phyloP scores from a whole-genome alignment of 495 filamentous ascomycete genomes.

The Trichoderma asperelloides region DNA sequence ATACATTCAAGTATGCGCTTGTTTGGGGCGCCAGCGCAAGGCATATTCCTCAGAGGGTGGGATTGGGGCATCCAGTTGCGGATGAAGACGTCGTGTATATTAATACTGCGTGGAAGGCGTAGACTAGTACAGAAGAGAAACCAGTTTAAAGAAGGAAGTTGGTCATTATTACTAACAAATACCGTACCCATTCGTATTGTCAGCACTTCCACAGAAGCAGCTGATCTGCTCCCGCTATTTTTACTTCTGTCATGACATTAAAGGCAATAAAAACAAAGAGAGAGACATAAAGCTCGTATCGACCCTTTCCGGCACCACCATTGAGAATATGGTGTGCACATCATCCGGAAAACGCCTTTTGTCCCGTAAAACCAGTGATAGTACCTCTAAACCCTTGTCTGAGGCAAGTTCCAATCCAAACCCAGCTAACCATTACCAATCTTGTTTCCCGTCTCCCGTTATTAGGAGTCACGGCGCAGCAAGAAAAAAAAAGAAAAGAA shows the following conservation, averaged over 20 bases:
- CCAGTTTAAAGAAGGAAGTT: background rate
- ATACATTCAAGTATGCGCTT: slow-evolving; percentile 96
- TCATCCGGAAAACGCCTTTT: background rate
- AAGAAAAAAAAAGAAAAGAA: background rate
- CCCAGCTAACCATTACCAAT: background rate
- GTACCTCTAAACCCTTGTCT: background rate
- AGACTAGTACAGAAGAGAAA: slow-evolving; percentile 12
- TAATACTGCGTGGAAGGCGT: slow-evolving; percentile 65
- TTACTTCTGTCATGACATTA: background rate
- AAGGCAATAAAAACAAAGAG: background rate
- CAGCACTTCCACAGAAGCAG: too few relatives aligned
- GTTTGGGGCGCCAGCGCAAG: slow-evolving; percentile 96
- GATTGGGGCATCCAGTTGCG: slow-evolving; percentile 72
- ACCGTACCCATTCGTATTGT: background rate
- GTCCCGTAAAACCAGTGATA: background rate
- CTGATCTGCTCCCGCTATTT: background rate
- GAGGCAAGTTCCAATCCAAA: background rate
- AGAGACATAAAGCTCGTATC: background rate
- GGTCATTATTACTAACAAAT: background rate
- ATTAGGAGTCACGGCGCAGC: background rate
- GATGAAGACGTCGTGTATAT: slow-evolving; percentile 99
- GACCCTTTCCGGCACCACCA: background rate
- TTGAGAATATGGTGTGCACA: background rate
- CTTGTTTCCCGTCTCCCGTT: background rate
- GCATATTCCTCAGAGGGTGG: slow-evolving; percentile 91